Evolutionary conservation across 1,139 yeast genomes (phyloP), one percentile per base, ranked within the genome.

Genomic region (Arxiozyma telluris): DNA sequence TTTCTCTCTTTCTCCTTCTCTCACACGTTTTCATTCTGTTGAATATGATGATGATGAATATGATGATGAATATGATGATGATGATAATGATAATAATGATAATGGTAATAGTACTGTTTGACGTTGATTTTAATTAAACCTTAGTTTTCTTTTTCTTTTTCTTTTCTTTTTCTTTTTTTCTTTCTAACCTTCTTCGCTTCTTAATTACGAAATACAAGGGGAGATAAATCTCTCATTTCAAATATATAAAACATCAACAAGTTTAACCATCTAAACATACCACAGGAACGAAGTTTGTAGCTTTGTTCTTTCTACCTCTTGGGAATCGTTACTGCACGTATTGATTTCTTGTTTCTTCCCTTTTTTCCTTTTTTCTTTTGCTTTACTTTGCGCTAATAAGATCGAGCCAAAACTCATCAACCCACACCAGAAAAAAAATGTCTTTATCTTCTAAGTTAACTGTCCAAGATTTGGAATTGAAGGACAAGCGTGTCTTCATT

Each of bases 371-470:
- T 12, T 9, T 30, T 30, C 12, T 30, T 6, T 23, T 23, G 6
- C 25, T 23, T 5, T 12, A 12, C 12, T n/a, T 34, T 34, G 39
- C 1, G n/a, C 2, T 34, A 8, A 34, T 2, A 34, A 4, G 2
- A 15, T 8, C 39, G 39, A 34, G 39, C 17, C 6, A 34, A 34
- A 34, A 34, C 39, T 34, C 39, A 34, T 3, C 39, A 34, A 34
- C 11, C 6, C 30, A 27, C 30, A 27, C 30, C 30, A 15, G 6
- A 34, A 34, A 34, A 34, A 65, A 45, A 60, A 87, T 91, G 98
- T 91, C 98, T 64, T 82, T 91, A 72, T 83, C 96, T 57, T 87
- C 80, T 74, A 91, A 91, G 76, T 81, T 91, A 66, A 85, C 96
- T 57, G 96, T 91, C 73, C 83, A 84, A 71, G 98, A 91, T 75